Conservation (phyloP, 768 basidiomycete species). For the Mycena albidolilacea region DNA sequence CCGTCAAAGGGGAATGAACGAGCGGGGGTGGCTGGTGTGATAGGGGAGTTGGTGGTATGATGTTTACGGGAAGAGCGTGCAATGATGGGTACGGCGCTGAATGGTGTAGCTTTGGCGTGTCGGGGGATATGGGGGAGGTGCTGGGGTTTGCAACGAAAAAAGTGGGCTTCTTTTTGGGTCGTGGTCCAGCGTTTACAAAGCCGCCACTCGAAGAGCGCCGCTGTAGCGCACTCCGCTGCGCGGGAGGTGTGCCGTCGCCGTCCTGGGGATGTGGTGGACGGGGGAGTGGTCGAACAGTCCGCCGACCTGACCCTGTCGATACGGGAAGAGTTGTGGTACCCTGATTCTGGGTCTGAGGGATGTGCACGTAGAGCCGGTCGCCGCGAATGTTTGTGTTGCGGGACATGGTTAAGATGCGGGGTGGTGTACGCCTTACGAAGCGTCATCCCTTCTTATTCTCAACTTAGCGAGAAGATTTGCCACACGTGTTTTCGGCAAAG, state of each 20-base stretch:
- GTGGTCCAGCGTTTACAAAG: neutral
- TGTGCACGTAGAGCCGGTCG: neutral
- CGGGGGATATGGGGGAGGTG: constrained; percentile 29
- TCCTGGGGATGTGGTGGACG: neutral
- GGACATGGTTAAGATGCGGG: neutral
- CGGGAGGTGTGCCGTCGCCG: no score
- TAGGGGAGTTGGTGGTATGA: constrained; percentile 22
- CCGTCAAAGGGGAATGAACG: neutral
- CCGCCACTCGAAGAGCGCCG: constrained; percentile 24
- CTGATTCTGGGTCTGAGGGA: neutral
- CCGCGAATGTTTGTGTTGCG: neutral
- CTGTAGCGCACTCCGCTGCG: neutral
- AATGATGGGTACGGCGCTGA: neutral
- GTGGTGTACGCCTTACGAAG: neutral
- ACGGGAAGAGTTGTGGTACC: neutral
- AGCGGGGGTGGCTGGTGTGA: neutral
- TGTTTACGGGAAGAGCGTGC: constrained; percentile 7
- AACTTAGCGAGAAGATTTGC: no score
- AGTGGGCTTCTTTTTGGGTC: neutral
- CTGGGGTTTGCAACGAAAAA: constrained; percentile 23
- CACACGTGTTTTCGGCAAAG: neutral
- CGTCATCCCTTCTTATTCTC: neutral
- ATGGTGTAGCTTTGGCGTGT: neutral
- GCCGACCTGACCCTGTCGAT: neutral
- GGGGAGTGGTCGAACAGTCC: constrained; percentile 15